A percentile compares a stretch with the other conserved stretches of the same genome.
phyloP scores from a whole-genome alignment of 805 yeast genomes.

The Yamadazyma sp. region DNA sequence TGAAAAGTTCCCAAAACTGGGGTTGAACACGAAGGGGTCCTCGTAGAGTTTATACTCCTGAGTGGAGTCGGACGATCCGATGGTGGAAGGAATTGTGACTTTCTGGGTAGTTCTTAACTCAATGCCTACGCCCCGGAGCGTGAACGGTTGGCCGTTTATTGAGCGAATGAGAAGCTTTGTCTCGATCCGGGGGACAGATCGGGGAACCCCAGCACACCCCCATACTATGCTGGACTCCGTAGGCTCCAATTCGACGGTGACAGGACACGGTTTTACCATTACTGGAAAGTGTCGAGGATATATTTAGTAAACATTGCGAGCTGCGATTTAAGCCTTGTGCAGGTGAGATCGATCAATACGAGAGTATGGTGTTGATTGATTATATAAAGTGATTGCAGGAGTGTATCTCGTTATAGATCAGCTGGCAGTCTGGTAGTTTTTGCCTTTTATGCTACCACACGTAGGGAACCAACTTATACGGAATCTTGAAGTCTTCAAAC shows the following conservation, averaged over 20 bases:
- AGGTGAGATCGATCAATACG: too few species aligned
- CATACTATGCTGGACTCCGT: slow-evolving; percentile 52
- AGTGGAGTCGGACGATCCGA: slow-evolving; percentile 36
- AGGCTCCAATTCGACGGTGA: slow-evolving; percentile 44
- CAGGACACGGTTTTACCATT: slow-evolving; percentile 24
- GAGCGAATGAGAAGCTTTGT: slow-evolving; percentile 58
- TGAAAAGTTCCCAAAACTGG: slow-evolving; percentile 38
- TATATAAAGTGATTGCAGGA: too few species aligned
- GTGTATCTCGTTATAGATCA: too few species aligned
- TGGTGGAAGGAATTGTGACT: slow-evolving; percentile 39
- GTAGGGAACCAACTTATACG: slow-evolving; percentile 40
- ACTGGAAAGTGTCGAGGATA: too few species aligned
- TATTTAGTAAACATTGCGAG: too few species aligned
- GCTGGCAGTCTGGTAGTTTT: too few species aligned
- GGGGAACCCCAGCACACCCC: slow-evolving; percentile 71
- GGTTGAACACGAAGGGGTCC: slow-evolving; percentile 35
- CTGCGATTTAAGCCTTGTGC: too few species aligned
- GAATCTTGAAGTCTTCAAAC: slow-evolving; percentile 24
- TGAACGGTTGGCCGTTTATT: slow-evolving; percentile 46
- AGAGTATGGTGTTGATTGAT: too few species aligned
- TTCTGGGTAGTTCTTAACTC: slow-evolving; percentile 52
- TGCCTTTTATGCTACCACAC: slow-evolving; percentile 18
- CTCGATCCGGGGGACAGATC: slow-evolving; percentile 58
- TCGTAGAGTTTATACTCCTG: slow-evolving; percentile 36
- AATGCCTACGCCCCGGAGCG: slow-evolving; percentile 48